phyloP scores from a whole-genome alignment of 23 red algal species.

The Cyanidium caldarium region DNA sequence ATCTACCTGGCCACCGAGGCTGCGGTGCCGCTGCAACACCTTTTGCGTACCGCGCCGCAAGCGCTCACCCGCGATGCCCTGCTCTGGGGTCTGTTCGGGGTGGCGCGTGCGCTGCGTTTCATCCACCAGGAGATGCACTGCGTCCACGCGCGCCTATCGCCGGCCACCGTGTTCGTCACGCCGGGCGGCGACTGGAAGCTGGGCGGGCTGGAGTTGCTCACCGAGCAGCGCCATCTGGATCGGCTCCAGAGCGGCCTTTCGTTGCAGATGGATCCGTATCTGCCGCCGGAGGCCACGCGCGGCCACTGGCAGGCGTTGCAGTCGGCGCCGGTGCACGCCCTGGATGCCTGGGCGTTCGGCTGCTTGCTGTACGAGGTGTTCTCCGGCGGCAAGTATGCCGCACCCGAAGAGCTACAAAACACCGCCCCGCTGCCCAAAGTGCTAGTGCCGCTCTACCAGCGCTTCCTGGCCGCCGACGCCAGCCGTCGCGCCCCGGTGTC shows the following conservation, averaged over 20 bases:
- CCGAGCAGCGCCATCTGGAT: conserved; percentile 21
- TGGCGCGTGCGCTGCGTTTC: conserved; percentile 74
- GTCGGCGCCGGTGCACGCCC: conserved; percentile 19
- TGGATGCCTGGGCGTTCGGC: conserved; percentile 92
- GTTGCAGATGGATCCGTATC: conserved; percentile 32
- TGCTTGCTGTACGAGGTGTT: conserved; percentile 81
- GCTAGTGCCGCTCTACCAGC: conserved; percentile 56
- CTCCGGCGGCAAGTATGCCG: conserved; percentile 21
- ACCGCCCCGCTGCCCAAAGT: conserved; percentile 35
- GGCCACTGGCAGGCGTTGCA: conserved; percentile 30
- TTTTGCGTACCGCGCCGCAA: background rate
- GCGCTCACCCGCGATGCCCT: conserved; percentile 40
- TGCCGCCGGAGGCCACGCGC: conserved; percentile 39
- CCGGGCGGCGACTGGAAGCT: conserved; percentile 84
- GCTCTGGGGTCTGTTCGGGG: conserved; percentile 69
- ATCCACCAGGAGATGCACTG: conserved; percentile 45
- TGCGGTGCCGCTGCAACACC: conserved; percentile 37
- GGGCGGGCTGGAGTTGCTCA: conserved; percentile 64
- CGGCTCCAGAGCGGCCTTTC: background rate
- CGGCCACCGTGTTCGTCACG: conserved; percentile 78
- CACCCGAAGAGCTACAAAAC: conserved; percentile 56
- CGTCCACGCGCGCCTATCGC: conserved; percentile 62
- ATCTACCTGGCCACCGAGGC: conserved; percentile 70
- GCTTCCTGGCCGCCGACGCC: conserved; percentile 50
- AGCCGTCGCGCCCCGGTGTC: conserved; percentile 25